Evolutionary conservation across 2,329 filamentous ascomycete genomes (phyloP).

Genomic region (Scleromitrula shiraiana): DNA sequence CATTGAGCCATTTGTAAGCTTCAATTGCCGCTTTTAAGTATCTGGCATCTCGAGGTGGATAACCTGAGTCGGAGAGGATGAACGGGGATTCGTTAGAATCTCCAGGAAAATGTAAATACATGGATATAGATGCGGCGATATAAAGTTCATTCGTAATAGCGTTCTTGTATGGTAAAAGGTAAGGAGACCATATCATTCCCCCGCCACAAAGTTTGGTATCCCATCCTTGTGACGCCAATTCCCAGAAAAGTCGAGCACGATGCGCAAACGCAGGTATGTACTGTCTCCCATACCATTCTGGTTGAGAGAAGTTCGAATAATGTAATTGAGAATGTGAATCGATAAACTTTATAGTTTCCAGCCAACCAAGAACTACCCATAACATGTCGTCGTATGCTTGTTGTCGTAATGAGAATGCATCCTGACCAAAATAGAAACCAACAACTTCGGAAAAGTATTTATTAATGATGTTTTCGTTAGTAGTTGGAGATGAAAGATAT

Average conservation of each 20-base stretch:
- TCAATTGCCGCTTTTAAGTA: constrained; percentile 68
- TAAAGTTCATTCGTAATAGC: constrained; percentile 91
- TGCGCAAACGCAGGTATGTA: constrained; percentile 75
- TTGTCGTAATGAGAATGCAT: constrained; percentile 64
- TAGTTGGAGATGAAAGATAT: constrained; percentile 29
- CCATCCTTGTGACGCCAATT: constrained; percentile 72
- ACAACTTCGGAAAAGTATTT: constrained; percentile 70
- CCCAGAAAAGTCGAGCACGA: constrained; percentile 78
- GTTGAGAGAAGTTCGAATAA: constrained; percentile 38
- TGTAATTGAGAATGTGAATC: constrained; percentile 58
- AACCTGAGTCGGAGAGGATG: constrained; percentile 13
- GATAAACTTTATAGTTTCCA: constrained; percentile 74
- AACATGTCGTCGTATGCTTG: constrained; percentile 91
- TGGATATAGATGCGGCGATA: constrained; percentile 73
- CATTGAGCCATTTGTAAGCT: constrained; percentile 72
- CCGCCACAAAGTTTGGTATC: constrained; percentile 72
- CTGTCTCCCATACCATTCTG: constrained; percentile 64
- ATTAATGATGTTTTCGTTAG: constrained; percentile 70
- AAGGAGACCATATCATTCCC: constrained; percentile 87
- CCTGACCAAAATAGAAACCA: constrained; percentile 80
- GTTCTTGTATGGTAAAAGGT: constrained; percentile 80
- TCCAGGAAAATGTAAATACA: constrained; percentile 86
- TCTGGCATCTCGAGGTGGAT: constrained; percentile 42
- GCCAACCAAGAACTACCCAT: constrained; percentile 90
- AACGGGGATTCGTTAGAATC: constrained; percentile 69